These are phyloP conservation scores for Metschnikowia cerradonensis DNA, from an alignment of 805 yeast genomes.

Conservation along the genomic window DNA sequence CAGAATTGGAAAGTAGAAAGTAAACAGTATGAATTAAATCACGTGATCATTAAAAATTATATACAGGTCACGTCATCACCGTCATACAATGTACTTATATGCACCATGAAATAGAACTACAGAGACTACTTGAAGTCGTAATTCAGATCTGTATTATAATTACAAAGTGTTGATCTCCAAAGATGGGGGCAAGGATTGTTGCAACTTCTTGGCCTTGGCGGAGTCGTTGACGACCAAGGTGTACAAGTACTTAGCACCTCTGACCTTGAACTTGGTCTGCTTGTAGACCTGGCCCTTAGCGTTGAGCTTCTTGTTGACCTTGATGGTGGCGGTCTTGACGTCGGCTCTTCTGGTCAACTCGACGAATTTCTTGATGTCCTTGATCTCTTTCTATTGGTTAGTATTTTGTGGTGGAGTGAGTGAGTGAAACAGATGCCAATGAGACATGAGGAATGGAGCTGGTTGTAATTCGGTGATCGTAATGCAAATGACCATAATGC, in stretches of 20 bases:
- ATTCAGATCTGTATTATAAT: conserved; percentile 15
- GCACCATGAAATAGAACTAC: too few relatives aligned
- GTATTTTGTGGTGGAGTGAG: conserved; percentile 3
- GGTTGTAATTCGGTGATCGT: too few relatives aligned
- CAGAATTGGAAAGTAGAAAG: too few relatives aligned
- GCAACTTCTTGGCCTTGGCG: conserved; percentile 95
- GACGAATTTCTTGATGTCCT: conserved; percentile 95
- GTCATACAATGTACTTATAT: too few relatives aligned
- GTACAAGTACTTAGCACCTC: conserved; percentile 93
- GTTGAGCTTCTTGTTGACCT: conserved; percentile 82
- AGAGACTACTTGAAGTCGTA: not conserved
- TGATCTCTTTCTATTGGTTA: conserved; percentile 61
- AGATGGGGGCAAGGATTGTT: conserved; percentile 95
- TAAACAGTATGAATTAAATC: too few relatives aligned
- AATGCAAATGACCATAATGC: too few relatives aligned
- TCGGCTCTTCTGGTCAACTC: conserved; percentile 95
- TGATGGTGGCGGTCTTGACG: conserved; percentile 89
- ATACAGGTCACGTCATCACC: too few relatives aligned
- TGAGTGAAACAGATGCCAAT: too few relatives aligned
- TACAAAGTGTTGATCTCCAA: conserved; percentile 60
- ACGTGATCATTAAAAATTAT: too few relatives aligned
- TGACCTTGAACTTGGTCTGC: conserved; percentile 98
- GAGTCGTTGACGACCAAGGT: conserved; percentile 93
- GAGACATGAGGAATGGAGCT: too few relatives aligned
- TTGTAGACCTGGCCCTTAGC: conserved; percentile 78